Conservation (phyloP, 2,329 filamentous ascomycete genomes). For the Phyllosticta citribraziliensis region DNA sequence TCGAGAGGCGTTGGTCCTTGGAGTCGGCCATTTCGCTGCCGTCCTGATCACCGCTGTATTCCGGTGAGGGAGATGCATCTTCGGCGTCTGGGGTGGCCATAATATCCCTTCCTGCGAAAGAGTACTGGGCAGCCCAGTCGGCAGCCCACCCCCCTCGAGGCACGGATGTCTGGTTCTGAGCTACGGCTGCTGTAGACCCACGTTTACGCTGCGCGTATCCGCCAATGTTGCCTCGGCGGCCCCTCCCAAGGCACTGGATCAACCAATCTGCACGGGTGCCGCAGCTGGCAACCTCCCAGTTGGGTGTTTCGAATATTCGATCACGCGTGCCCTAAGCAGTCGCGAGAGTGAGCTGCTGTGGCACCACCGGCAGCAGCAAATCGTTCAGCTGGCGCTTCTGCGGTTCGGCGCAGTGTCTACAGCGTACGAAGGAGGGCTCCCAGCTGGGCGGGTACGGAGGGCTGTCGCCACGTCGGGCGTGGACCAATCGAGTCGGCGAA, state of each 20-base stretch:
- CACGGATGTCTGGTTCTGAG: conserved; percentile 26
- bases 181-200: conserved; percentile 26
- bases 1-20: conserved; percentile 27
- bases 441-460: conserved; percentile 9
- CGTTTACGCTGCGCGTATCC: conserved; percentile 31
- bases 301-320: conserved; percentile 30
- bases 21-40: conserved; percentile 36
- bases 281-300: conserved; percentile 28
- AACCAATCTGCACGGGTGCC: conserved; percentile 25
- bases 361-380: conserved; percentile 14
- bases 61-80: conserved; percentile 38
- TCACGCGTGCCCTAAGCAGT: conserved; percentile 31
- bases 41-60: conserved; percentile 34
- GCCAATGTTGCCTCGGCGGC: conserved; percentile 26
- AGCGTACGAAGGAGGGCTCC: not conserved
- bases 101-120: conserved; percentile 28
- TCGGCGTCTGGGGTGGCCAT: conserved; percentile 39
- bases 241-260: conserved; percentile 24
- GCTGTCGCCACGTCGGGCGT: conserved; percentile 4
- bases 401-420: not conserved
- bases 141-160: conserved; percentile 15
- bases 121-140: conserved; percentile 8
- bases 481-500: conserved; percentile 3
- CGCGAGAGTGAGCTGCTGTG: conserved; percentile 26
- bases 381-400: conserved; percentile 8